Conservation (phyloP, 306 rosid species). For the Boehmeria nivea region DNA sequence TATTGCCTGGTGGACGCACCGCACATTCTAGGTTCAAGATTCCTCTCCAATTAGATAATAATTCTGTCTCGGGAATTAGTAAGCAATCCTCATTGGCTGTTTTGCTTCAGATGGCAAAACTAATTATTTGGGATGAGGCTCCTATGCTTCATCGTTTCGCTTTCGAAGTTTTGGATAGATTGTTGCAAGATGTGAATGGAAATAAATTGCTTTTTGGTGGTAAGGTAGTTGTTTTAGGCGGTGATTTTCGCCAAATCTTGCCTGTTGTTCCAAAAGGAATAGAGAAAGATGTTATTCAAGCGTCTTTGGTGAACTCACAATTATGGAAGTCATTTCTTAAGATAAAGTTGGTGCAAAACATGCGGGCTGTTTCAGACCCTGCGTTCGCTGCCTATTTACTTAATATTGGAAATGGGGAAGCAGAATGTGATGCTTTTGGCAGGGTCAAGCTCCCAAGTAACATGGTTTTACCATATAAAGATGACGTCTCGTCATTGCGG, state of each 20-base stretch:
- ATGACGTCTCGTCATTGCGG: neutral
- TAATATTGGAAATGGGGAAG: too few species aligned
- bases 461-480: neutral
- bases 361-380: neutral
- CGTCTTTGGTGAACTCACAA: too few species aligned
- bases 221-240: neutral
- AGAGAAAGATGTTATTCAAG: neutral
- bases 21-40: slow-evolving; percentile 10
- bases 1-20: neutral
- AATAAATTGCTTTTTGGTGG: neutral
- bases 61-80: neutral
- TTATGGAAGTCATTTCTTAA: neutral
- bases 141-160: neutral
- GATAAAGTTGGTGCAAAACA: neutral
- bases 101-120: neutral
- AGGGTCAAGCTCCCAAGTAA: neutral
- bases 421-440: too few species aligned
- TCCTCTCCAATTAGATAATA: neutral
- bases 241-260: neutral
- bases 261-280: neutral
- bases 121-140: neutral
- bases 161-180: neutral
- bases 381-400: too few species aligned
- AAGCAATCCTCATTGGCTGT: neutral
- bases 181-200: neutral